Conservation (phyloP, 495 filamentous ascomycete genomes). For the Lasiosphaeria miniovina region DNA sequence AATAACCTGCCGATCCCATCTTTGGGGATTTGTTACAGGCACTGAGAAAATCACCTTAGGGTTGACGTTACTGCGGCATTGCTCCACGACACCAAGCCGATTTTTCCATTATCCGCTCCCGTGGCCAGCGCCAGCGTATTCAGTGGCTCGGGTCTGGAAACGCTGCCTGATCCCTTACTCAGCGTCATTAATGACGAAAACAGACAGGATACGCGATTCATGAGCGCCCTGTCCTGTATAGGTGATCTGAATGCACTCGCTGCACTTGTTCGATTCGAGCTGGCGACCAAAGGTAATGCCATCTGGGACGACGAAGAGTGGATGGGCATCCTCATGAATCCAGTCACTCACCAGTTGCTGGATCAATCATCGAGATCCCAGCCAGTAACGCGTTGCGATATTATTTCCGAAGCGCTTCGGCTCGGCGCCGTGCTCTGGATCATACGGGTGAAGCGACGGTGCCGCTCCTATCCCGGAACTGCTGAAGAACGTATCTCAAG, state of each 20-base stretch:
- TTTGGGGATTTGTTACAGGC: too few relatives aligned
- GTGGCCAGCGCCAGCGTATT: neutral
- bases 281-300: slow-evolving; percentile 5
- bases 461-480: slow-evolving; percentile 1
- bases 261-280: neutral
- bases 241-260: neutral
- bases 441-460: slow-evolving; percentile 4
- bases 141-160: neutral
- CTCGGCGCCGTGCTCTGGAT: slow-evolving; percentile 1
- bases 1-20: too few relatives aligned
- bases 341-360: slow-evolving; percentile 1
- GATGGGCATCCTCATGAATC: slow-evolving; percentile 1
- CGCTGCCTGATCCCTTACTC: neutral
- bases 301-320: slow-evolving; percentile 1
- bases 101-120: neutral
- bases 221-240: neutral
- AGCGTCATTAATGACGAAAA: neutral
- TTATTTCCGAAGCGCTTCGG: neutral
- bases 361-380: neutral
- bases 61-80: neutral
- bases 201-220: too few relatives aligned
- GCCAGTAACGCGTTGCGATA: neutral
- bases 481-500: neutral
- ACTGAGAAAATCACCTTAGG: neutral
- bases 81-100: neutral